Evolutionary conservation across 257 asterid genomes (phyloP).

Genomic region (Lantana camara): DNA sequence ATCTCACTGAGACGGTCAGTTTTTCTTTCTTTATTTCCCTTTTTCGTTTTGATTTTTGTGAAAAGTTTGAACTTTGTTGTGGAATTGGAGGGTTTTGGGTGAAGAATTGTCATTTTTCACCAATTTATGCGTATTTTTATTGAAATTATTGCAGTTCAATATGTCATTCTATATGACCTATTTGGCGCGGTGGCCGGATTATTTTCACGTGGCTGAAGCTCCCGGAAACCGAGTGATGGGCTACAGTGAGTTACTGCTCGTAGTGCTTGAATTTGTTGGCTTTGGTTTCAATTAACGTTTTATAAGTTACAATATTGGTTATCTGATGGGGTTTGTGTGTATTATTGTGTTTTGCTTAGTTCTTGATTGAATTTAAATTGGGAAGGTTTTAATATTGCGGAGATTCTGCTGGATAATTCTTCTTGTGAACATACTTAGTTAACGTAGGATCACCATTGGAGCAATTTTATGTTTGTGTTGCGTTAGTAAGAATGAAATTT

Average conservation of each 20-base stretch:
- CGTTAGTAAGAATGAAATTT: not conserved
- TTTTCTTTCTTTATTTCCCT: not conserved
- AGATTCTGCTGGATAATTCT: not conserved
- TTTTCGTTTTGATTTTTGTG: not conserved
- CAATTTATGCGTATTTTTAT: no score
- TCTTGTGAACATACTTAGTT: not conserved
- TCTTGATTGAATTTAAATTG: not conserved
- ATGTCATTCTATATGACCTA: constrained; percentile 91
- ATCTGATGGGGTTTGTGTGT: no score
- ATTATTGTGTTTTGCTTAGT: not conserved
- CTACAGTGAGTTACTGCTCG: constrained; percentile 44
- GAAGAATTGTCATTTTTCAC: not conserved
- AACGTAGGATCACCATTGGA: not conserved
- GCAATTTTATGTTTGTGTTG: not conserved
- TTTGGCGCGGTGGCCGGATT: constrained; percentile 98
- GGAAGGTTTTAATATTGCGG: not conserved
- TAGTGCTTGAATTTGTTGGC: not conserved
- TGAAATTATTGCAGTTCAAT: constrained; percentile 46
- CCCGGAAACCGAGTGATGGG: constrained; percentile 80
- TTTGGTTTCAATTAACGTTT: not conserved
- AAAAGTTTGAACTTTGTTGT: not conserved
- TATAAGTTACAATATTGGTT: no score
- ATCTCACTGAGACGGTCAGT: constrained; percentile 87
- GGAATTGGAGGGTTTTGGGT: not conserved
- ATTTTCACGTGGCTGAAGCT: constrained; percentile 91